phyloP scores from a whole-genome alignment of 768 basidiomycete genomes.

The Boletellus sp. region DNA sequence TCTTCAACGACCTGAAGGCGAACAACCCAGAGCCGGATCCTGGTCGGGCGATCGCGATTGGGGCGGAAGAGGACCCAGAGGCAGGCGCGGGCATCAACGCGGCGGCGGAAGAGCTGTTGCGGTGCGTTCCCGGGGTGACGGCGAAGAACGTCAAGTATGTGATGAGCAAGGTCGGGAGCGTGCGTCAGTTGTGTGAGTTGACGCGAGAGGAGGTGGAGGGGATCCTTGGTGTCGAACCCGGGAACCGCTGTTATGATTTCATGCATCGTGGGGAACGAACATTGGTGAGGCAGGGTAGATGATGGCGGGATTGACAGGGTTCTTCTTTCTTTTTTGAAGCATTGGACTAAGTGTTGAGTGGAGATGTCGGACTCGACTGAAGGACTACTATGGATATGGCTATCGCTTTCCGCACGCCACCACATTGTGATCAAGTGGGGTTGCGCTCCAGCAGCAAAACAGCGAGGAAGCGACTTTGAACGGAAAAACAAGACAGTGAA shows the following conservation, averaged over 20 bases:
- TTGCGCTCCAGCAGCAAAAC: too few species aligned
- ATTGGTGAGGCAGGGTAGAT: neutral
- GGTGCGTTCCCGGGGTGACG: slow-evolving; percentile 79
- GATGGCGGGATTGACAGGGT: too few species aligned
- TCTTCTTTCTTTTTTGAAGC: too few species aligned
- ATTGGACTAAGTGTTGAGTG: too few species aligned
- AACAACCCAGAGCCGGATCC: slow-evolving; percentile 81
- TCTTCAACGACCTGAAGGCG: slow-evolving; percentile 87
- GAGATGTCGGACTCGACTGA: too few species aligned
- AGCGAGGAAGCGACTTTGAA: too few species aligned
- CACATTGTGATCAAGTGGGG: too few species aligned
- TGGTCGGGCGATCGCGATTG: slow-evolving; percentile 68
- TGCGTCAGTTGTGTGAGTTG: slow-evolving; percentile 73
- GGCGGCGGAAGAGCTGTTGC: slow-evolving; percentile 78
- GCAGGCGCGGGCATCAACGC: slow-evolving; percentile 66
- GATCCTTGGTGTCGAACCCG: slow-evolving; percentile 77
- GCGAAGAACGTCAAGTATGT: slow-evolving; percentile 84
- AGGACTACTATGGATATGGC: too few species aligned
- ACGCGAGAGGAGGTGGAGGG: slow-evolving; percentile 58
- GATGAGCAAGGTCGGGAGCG: slow-evolving; percentile 73
- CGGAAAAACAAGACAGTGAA: too few species aligned
- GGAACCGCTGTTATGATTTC: slow-evolving; percentile 77
- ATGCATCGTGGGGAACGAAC: slow-evolving; percentile 63
- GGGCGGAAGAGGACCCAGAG: slow-evolving; percentile 72
- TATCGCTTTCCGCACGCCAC: too few species aligned